These are phyloP conservation scores for Nitzschia sp. DNA, from an alignment of 108 stramenopile genomes.

Conservation along the genomic window DNA sequence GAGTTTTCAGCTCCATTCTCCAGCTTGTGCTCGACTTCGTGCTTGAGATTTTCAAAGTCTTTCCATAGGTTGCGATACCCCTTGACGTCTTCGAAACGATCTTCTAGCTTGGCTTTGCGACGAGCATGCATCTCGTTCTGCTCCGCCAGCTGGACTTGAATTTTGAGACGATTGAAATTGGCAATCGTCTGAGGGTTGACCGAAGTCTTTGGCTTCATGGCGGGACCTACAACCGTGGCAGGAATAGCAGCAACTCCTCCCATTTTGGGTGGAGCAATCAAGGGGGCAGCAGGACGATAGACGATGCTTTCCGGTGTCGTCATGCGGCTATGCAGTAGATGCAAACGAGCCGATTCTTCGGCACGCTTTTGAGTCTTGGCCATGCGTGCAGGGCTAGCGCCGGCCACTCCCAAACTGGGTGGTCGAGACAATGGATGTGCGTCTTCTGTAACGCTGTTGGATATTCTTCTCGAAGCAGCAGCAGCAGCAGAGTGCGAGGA, in stretches of 20 bases:
- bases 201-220: conserved; percentile 3
- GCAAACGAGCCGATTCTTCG: not conserved
- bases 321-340: not conserved
- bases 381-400: not conserved
- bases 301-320: not conserved
- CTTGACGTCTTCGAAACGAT: conserved; percentile 35
- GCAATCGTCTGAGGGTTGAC: conserved; percentile 34
- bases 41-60: conserved; percentile 37
- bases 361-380: not conserved
- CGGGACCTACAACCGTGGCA: not conserved
- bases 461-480: too few species aligned
- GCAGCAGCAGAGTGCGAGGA: too few species aligned
- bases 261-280: conserved; percentile 25
- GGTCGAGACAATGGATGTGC: not conserved
- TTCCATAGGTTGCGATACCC: conserved; percentile 35
- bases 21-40: conserved; percentile 4
- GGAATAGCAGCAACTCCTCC: not conserved
- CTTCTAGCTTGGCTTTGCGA: conserved; percentile 31
- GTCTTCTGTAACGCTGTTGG: too few species aligned
- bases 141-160: conserved; percentile 28
- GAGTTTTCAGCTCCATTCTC: not conserved
- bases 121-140: conserved; percentile 18
- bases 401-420: not conserved
- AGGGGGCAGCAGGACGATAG: conserved; percentile 4
- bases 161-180: conserved; percentile 39